Evolutionary conservation across 1,284 basidiomycete species (phyloP).

Genomic region (Ceratobasidium sp.): DNA sequence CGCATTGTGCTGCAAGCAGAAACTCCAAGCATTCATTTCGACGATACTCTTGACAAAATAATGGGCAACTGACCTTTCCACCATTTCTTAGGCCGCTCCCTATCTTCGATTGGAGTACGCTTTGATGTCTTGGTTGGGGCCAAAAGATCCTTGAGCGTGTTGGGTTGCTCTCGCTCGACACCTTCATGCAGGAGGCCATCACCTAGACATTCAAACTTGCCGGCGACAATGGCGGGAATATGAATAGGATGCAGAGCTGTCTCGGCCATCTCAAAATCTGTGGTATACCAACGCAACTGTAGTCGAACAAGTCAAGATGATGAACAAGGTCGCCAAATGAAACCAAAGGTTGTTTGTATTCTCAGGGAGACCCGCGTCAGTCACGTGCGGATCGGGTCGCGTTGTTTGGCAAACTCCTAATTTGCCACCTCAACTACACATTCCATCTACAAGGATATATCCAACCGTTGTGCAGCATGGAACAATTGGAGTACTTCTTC

Average conservation of each 20-base stretch:
- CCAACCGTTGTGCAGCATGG: neutral
- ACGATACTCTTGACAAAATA: too few relatives aligned
- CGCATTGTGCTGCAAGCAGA: constrained; percentile 26
- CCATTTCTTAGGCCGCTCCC: constrained; percentile 41
- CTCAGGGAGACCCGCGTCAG: neutral
- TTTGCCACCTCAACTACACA: neutral
- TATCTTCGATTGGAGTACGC: constrained; percentile 28
- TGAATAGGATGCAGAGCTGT: constrained; percentile 20
- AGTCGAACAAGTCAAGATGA: neutral
- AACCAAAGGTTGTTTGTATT: neutral
- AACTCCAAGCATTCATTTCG: neutral
- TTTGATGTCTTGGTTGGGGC: constrained; percentile 34
- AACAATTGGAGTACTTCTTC: neutral
- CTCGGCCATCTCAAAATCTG: constrained; percentile 4
- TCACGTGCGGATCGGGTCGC: neutral
- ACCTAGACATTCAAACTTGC: constrained; percentile 31
- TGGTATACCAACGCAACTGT: neutral
- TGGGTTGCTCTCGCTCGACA: constrained; percentile 23
- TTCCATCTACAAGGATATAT: neutral
- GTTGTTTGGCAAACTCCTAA: neutral
- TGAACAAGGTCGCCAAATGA: neutral
- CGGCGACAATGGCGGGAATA: neutral
- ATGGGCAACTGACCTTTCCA: constrained; percentile 16
- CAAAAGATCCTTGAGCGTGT: constrained; percentile 24
- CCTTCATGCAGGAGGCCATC: constrained; percentile 33